Percentiles rank a stretch among this genome's conserved stretches.
Conservation (phyloP, 164 flowering plant genomes). For the Tetrastigma voinierianum region DNA sequence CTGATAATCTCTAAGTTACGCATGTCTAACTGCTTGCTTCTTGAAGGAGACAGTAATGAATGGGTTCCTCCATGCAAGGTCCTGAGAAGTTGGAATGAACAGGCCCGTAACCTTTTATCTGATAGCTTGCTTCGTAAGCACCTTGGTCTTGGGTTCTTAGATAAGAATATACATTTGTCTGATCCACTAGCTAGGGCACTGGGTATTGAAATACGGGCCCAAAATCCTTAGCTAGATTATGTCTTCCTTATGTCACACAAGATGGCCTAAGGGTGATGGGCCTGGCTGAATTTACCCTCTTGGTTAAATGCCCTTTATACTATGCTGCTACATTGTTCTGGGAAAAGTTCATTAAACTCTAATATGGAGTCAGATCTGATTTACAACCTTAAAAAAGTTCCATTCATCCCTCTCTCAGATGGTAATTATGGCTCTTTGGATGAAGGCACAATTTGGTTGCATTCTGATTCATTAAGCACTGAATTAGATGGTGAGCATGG, state of each 20-base stretch:
- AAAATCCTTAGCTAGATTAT: conserved; percentile 53
- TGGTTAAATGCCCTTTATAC: conserved; percentile 58
- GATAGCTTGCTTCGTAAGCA: conserved; percentile 62
- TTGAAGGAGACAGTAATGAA: conserved; percentile 54
- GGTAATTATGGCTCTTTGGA: conserved; percentile 67
- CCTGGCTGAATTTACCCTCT: conserved; percentile 70
- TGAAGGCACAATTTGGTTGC: conserved; percentile 84
- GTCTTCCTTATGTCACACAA: conserved; percentile 42
- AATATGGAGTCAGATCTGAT: conserved; percentile 37
- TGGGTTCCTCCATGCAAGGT: conserved; percentile 95
- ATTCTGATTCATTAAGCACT: conserved; percentile 37
- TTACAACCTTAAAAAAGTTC: conserved; percentile 42
- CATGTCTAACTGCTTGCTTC: conserved; percentile 72
- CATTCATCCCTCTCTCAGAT: conserved; percentile 90
- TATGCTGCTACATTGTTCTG: conserved; percentile 37
- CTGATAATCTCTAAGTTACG: conserved; percentile 75
- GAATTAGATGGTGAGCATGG: conserved; percentile 40
- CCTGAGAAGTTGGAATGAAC: conserved; percentile 74
- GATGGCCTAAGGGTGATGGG: conserved; percentile 62
- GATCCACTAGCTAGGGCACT: conserved; percentile 73
- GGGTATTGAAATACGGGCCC: conserved; percentile 83
- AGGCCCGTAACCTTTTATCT: conserved; percentile 57
- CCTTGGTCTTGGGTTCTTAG: conserved; percentile 80
- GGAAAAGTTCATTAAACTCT: conserved; percentile 16
- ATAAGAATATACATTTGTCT: conserved; percentile 62